A percentile compares a stretch with the other conserved stretches of the same genome.
These are phyloP conservation scores for Salvia rosmarinus DNA, from an alignment of 257 asterid genomes.

Conservation along the genomic window DNA sequence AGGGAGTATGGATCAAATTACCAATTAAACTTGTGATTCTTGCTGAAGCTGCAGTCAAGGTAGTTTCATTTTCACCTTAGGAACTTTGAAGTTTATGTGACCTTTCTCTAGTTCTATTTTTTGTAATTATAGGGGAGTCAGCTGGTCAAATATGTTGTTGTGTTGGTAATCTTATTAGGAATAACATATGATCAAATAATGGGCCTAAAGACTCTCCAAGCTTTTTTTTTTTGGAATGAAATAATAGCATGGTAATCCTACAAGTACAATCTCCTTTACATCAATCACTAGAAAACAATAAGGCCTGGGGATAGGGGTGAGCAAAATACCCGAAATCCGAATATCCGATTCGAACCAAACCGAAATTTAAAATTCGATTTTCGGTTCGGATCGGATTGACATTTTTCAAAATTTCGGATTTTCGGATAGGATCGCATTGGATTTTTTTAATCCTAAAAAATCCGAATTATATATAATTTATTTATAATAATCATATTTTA, in stretches of 20 bases:
- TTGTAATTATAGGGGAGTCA: constrained; percentile 8
- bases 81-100: constrained; percentile 4
- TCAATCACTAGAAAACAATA: neutral
- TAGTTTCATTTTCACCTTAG: constrained; percentile 23
- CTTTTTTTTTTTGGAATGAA: neutral
- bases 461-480: no score
- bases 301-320: no score
- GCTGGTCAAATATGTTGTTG: constrained; percentile 2
- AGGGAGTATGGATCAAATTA: constrained; percentile 76
- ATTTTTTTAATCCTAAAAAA: no score
- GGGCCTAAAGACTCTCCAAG: neutral
- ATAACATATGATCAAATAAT: neutral
- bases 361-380: no score
- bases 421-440: no score
- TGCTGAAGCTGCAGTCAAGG: constrained; percentile 67
- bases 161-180: neutral
- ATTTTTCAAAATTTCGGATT: no score
- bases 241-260: neutral
- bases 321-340: no score
- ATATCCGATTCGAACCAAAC: no score
- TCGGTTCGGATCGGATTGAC: no score
- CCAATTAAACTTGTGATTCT: constrained; percentile 65
- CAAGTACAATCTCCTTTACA: neutral
- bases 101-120: constrained; percentile 1
- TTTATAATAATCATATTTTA: no score